Conservation (phyloP, 2,329 filamentous ascomycete species). For the Fusarium oligoseptatum region DNA sequence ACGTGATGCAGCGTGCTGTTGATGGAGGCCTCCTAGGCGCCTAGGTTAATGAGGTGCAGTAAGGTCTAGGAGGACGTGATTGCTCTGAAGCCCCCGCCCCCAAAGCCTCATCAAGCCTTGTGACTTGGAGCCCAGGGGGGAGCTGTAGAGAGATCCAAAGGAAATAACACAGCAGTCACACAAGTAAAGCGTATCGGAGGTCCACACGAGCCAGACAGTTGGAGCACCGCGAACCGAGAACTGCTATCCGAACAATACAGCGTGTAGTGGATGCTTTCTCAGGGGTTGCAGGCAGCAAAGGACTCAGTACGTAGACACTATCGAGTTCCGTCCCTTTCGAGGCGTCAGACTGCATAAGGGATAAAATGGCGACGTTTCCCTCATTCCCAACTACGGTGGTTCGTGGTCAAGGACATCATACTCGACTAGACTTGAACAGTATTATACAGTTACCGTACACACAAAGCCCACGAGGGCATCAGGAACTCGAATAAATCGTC, state of each 20-base stretch:
- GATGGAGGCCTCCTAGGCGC: neutral
- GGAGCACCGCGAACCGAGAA: neutral
- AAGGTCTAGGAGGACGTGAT: neutral
- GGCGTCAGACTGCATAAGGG: neutral
- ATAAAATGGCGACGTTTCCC: neutral
- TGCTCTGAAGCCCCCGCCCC: no score
- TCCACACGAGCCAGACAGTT: neutral
- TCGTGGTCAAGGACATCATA: neutral
- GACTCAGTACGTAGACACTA: neutral
- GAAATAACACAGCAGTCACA: neutral
- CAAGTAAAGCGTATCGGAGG: neutral
- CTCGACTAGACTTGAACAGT: neutral
- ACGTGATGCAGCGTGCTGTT: neutral
- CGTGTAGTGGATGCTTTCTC: neutral
- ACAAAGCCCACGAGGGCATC: neutral
- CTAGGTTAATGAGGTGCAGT: neutral
- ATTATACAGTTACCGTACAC: slow-evolving; percentile 6
- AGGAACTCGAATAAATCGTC: slow-evolving; percentile 33
- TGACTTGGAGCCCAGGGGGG: no score
- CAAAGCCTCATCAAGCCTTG: no score
- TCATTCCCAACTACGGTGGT: neutral
- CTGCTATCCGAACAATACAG: neutral
- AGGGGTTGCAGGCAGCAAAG: neutral
- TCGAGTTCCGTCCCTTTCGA: neutral
- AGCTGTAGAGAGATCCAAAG: neutral